Evolutionary conservation across 2,329 filamentous ascomycete genomes (phyloP), one percentile per base, ranked within the genome.

Genomic region (Nigrospora oryzae): DNA sequence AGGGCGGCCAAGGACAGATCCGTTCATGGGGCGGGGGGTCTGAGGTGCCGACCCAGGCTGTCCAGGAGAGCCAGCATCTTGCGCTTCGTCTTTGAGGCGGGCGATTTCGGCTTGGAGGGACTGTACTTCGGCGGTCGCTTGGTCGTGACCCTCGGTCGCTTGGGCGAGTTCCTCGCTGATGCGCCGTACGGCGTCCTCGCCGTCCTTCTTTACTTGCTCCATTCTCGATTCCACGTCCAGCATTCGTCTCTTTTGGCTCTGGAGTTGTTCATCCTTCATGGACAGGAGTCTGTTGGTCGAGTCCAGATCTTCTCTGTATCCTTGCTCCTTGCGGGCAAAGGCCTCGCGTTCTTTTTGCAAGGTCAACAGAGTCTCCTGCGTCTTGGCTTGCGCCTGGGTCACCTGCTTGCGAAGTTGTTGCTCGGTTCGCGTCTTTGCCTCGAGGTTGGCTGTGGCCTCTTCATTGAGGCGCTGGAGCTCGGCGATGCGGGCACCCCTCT

Each of bases 391-490:
- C 38, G 94, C 75, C 47, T 93, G 87, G 28, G 90, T 86, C 31
- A 97, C 72, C 35, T 89, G 83, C 51, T 84, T 81, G 53, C 89
- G 85, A 32, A 96, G 77, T 28, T 86, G 79, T 48, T 86, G 81
- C 59, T 96, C 90, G 35, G 81, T 86, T 35, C 86, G 83, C 58
- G 85, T 84, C 17, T 95, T 69, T 11, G 84, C 77, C 45, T 95
- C 89, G 43, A 89, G 76, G 31, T 78, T 84, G 16, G 86, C 83
- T 51, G 77, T 83, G 38, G 85, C 81, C 53, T 98, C 93, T 54
- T 97, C 91, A 53, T 91, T 86, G 49, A 86, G 80, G 43, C 89
- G 86, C 64, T 96, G 87, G 28, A 98, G 78, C 57, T 94, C 87
- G 10, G 89, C 79, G 54, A 97, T 88, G 35, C 87, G 85, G 2